Evolutionary conservation across 116 monocot species (phyloP), one percentile per base, ranked within the genome.

Genomic region (Dioscorea cayenensis): DNA sequence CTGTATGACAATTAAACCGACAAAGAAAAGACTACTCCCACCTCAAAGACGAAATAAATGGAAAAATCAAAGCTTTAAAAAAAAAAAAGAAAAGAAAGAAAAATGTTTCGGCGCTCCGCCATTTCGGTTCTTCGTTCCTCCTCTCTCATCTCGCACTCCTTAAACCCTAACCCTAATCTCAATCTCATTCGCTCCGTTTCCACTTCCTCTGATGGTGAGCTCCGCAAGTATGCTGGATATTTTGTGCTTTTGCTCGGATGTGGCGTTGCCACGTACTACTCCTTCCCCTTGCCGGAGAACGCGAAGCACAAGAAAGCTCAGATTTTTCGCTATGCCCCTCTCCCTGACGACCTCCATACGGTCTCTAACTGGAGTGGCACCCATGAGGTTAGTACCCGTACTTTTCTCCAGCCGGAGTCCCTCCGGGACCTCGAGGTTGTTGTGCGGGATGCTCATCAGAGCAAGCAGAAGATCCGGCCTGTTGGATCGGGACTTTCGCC

Each of bases 361-460:
- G 84, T 97, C 64, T 79, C 88, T 79, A 97, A 97, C 74, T 97
- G 97, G 97, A 90, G 90, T 71, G 97, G 90, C 51, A 97, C 97
- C 68, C 94, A 97, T 80, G 94, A 97, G 79, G 97, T 90, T 23
- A 77, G 78, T 77, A 84, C 97, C 64, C 88, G 90, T 51, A 80
- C 82, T 17, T 88, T 97, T 75, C 80, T 93, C 73, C 90, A 93
- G 84, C 97, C 97, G n/a, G 97, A 97, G 71, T 70, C 84, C 37
- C 59, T 84, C 60, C 65, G 63, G n/a, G 90, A 88, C 23, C 86
- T 93, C 65, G 94, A 93, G 76, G 50, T 68, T 64, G 70, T 71
- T 35, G 84, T 97, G 18, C 76, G 20, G 28, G 86, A 90, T 6
- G 88, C 93, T 10, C 64, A 88, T 72, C 62, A 68, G 36, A 79